A percentile compares a stretch with the other conserved stretches of the same genome.
Conservation (phyloP, 2,329 filamentous ascomycete species). For the Alternaria sp. region DNA sequence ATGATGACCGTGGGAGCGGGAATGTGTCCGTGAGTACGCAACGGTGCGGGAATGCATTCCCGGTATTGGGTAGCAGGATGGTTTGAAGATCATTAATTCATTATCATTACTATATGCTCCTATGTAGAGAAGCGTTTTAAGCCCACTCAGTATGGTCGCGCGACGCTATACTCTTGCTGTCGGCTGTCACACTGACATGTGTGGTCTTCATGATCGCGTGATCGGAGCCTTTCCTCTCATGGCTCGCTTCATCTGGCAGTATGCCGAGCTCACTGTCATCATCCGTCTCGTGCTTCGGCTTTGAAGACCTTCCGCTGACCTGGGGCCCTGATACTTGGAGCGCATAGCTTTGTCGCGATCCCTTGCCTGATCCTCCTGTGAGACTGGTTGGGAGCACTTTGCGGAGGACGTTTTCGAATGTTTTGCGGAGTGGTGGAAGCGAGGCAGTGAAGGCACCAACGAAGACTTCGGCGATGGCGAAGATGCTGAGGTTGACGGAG, state of each 20-base stretch:
- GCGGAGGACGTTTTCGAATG: slow-evolving; percentile 28
- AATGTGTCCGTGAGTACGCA: background rate
- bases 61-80: background rate
- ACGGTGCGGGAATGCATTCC: background rate
- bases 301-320: slow-evolving; percentile 5
- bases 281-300: slow-evolving; percentile 13
- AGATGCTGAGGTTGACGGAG: slow-evolving; percentile 32
- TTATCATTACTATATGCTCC: background rate
- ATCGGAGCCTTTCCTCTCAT: background rate
- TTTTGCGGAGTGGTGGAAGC: slow-evolving; percentile 35
- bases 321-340: slow-evolving; percentile 18
- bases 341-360: slow-evolving; percentile 22
- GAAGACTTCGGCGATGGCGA: slow-evolving; percentile 33
- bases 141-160: slow-evolving; percentile 16
- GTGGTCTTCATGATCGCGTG: slow-evolving; percentile 22
- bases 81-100: background rate
- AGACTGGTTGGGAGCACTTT: slow-evolving; percentile 28
- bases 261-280: slow-evolving; percentile 27
- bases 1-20: background rate
- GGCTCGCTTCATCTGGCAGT: slow-evolving; percentile 6
- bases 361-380: slow-evolving; percentile 16
- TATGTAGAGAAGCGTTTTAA: slow-evolving; percentile 3
- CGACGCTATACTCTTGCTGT: slow-evolving; percentile 10
- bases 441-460: slow-evolving; percentile 35
- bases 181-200: slow-evolving; percentile 17